These are phyloP conservation scores for Chaetoceros tenuissimus DNA, from an alignment of 108 stramenopile species.

Conservation along the genomic window DNA sequence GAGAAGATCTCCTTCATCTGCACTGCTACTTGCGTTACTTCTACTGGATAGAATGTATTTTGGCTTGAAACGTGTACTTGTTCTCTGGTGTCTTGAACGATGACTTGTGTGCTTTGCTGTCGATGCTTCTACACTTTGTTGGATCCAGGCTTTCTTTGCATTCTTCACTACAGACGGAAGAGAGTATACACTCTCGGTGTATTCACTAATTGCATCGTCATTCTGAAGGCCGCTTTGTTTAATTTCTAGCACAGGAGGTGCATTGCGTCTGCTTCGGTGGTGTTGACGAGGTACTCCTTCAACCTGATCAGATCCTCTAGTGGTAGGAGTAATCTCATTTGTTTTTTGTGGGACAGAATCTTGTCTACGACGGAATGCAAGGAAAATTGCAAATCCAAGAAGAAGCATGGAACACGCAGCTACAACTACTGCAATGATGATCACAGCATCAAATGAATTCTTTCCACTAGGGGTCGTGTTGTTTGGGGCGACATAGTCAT, in stretches of 20 bases:
- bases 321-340: background rate
- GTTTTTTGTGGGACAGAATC: background rate
- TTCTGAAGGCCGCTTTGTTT: background rate
- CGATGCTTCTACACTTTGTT: background rate
- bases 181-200: background rate
- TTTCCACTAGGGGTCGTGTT: background rate
- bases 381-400: slow-evolving; percentile 34
- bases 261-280: background rate
- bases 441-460: slow-evolving; percentile 30
- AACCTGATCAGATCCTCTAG: background rate
- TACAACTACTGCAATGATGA: slow-evolving; percentile 50
- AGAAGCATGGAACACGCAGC: slow-evolving; percentile 42
- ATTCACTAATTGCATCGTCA: background rate
- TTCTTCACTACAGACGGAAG: background rate
- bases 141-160: background rate
- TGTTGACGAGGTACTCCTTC: background rate
- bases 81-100: too few relatives aligned
- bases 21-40: background rate
- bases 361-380: slow-evolving; percentile 35
- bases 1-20: background rate
- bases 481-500: background rate
- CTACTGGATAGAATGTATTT: background rate
- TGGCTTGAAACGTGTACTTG: background rate
- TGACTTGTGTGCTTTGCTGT: background rate
- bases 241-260: background rate